These are phyloP conservation scores for Trametes sp. DNA, from an alignment of 1,284 basidiomycete species.

Conservation along the genomic window DNA sequence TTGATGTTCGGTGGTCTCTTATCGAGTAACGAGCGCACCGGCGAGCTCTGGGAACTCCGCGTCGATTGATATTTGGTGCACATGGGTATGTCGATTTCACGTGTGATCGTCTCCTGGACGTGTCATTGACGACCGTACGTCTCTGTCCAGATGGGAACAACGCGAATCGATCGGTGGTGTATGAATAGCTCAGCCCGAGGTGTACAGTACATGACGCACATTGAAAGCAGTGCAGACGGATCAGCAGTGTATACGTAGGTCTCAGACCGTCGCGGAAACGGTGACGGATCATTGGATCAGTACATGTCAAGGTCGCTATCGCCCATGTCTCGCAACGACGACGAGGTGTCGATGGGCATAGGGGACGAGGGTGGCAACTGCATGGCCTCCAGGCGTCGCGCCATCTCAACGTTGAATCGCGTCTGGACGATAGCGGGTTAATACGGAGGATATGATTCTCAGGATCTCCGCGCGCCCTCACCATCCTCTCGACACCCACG, in stretches of 20 bases:
- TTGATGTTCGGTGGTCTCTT: constrained; percentile 36
- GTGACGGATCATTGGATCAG: constrained; percentile 1
- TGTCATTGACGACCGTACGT: background rate
- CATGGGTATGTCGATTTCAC: constrained; percentile 3
- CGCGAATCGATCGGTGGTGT: background rate
- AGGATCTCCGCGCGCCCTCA: constrained; percentile 42
- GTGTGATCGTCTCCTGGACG: background rate
- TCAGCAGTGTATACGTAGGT: background rate
- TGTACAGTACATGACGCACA: constrained; percentile 2
- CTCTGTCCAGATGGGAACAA: background rate
- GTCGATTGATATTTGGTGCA: constrained; percentile 26
- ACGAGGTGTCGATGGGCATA: constrained; percentile 16
- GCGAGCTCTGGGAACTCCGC: constrained; percentile 37
- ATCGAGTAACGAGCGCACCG: constrained; percentile 34
- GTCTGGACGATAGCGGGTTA: constrained; percentile 5
- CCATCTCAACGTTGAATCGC: constrained; percentile 42
- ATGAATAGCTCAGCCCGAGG: background rate
- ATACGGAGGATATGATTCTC: constrained; percentile 1
- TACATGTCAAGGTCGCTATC: constrained; percentile 21
- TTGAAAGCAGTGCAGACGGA: background rate
- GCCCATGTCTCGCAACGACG: constrained; percentile 18
- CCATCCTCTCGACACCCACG: constrained; percentile 62
- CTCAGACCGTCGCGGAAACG: background rate
- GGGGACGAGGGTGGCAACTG: constrained; percentile 39
- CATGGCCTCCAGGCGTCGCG: constrained; percentile 46